Evolutionary conservation across 2,329 filamentous ascomycete species (phyloP).

Genomic region (Botryotinia globosa): DNA sequence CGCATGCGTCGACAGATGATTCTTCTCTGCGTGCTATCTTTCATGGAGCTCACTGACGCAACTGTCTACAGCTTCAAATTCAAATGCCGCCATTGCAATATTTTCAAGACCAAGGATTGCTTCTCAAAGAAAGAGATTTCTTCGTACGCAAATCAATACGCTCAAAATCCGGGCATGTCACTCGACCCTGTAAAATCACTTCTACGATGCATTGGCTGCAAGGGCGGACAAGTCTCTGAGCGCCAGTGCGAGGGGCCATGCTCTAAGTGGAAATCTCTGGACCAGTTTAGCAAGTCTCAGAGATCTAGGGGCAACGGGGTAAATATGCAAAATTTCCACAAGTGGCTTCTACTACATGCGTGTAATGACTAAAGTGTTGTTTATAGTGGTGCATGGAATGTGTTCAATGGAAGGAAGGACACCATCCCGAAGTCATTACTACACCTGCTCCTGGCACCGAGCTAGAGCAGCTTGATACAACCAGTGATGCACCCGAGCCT

Average conservation of each 20-base stretch:
- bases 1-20: background rate
- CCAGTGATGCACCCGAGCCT: background rate
- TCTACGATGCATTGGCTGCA: constrained; percentile 46
- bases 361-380: constrained; percentile 9
- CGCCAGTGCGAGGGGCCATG: constrained; percentile 48
- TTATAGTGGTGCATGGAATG: constrained; percentile 43
- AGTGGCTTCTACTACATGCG: background rate
- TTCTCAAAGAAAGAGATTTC: constrained; percentile 51
- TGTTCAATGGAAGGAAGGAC: constrained; percentile 29
- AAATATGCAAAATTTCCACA: background rate
- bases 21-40: background rate
- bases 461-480: background rate
- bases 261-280: constrained; percentile 44
- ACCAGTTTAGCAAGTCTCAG: constrained; percentile 48
- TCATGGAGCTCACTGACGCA: background rate
- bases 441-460: constrained; percentile 26
- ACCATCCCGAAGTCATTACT: constrained; percentile 24
- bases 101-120: constrained; percentile 36
- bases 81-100: constrained; percentile 17
- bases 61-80: constrained; percentile 15
- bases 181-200: constrained; percentile 26
- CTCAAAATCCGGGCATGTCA: constrained; percentile 20
- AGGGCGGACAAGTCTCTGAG: constrained; percentile 44
- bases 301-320: constrained; percentile 39
- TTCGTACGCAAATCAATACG: constrained; percentile 30